Evolutionary conservation across 2,329 filamentous ascomycete genomes (phyloP).

Genomic region (Aspergillus flavus): DNA sequence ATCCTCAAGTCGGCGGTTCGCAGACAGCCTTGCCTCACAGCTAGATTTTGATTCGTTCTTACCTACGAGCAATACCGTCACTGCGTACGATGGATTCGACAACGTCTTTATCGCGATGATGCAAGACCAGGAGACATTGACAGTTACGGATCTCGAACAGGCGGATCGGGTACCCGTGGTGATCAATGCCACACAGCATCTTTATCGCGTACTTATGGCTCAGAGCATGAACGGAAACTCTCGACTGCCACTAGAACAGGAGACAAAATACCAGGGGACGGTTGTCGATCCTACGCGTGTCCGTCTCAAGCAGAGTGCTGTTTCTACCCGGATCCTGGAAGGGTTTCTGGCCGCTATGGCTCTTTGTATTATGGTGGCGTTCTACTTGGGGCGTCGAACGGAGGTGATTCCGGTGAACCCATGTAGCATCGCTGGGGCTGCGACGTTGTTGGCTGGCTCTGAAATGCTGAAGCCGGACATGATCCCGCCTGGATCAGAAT

Average conservation of each 20-base stretch:
- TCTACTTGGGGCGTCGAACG: slow-evolving; percentile 18
- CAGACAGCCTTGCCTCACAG: slow-evolving; percentile 1
- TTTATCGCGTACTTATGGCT: slow-evolving; percentile 15
- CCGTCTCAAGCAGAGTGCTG: slow-evolving; percentile 23
- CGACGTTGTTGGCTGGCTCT: slow-evolving; percentile 26
- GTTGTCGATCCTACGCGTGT: slow-evolving; percentile 9
- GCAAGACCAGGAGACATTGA: slow-evolving; percentile 4
- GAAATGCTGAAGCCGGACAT: slow-evolving; percentile 14
- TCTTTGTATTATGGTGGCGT: slow-evolving; percentile 18
- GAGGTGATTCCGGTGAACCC: slow-evolving; percentile 29
- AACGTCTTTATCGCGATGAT: slow-evolving; percentile 9
- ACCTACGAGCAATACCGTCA: not conserved
- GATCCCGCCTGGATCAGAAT: slow-evolving; percentile 22
- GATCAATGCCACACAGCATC: slow-evolving; percentile 13
- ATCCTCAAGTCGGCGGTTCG: not conserved
- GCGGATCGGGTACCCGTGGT: slow-evolving; percentile 1
- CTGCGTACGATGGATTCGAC: slow-evolving; percentile 4
- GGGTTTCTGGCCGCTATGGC: slow-evolving; percentile 23
- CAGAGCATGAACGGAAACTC: slow-evolving; percentile 12
- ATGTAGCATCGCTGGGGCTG: slow-evolving; percentile 29
- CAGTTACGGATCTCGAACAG: not conserved
- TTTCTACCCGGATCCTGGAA: slow-evolving; percentile 25
- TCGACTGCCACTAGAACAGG: not conserved
- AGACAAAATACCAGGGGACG: slow-evolving; percentile 4
- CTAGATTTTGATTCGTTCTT: slow-evolving; percentile 1